phyloP scores from a whole-genome alignment of 208 protist species.

The Crithidia sp. region DNA sequence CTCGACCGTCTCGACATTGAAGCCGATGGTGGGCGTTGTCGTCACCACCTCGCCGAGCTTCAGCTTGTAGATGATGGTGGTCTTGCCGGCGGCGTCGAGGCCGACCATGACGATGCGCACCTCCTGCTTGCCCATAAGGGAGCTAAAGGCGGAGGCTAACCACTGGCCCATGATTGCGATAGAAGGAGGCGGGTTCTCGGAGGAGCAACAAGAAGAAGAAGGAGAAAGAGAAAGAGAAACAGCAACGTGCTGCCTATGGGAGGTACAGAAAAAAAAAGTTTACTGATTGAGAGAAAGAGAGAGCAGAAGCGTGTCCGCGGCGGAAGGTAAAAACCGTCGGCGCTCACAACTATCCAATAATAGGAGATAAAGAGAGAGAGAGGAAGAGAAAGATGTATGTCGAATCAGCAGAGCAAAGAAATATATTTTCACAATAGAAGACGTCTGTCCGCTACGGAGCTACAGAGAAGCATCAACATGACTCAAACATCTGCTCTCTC shows the following conservation, averaged over 20 bases:
- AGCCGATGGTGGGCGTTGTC: conserved; percentile 97
- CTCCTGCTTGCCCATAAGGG: conserved; percentile 96
- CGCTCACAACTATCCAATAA: background rate
- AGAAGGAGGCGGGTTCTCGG: background rate
- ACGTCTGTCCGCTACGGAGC: too few relatives aligned
- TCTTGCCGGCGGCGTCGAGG: conserved; percentile 98
- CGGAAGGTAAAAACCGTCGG: too few relatives aligned
- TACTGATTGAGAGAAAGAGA: background rate
- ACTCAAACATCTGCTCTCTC: too few relatives aligned
- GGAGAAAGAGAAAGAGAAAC: background rate
- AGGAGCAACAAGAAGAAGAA: background rate
- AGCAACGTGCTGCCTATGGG: background rate
- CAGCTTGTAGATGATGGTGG: conserved; percentile 98
- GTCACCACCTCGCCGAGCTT: conserved; percentile 96
- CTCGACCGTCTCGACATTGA: conserved; percentile 98
- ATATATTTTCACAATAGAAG: too few relatives aligned
- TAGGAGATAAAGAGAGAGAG: background rate
- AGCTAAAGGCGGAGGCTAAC: conserved; percentile 55
- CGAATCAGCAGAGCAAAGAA: too few relatives aligned
- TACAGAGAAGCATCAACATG: too few relatives aligned
- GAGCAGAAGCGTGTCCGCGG: too few relatives aligned
- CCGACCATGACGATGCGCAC: conserved; percentile 98
- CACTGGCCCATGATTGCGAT: conserved; percentile 37
- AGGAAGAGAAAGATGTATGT: background rate
- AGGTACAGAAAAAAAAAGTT: background rate